Evolutionary conservation across 768 basidiomycete genomes (phyloP).

Genomic region (Termitomyces sp.): DNA sequence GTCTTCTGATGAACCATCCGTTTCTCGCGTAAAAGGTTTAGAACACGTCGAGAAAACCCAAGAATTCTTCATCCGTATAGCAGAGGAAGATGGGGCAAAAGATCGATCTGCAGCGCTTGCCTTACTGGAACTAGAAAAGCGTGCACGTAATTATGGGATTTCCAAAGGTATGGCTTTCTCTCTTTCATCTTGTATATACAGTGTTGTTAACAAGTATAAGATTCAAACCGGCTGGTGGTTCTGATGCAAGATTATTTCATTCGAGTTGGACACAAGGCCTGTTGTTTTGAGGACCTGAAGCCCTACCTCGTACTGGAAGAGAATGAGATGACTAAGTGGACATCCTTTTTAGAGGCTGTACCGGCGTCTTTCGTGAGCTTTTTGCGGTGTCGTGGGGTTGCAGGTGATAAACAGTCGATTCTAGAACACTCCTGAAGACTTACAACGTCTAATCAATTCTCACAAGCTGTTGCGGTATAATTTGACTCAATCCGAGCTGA

Average conservation of each 20-base stretch:
- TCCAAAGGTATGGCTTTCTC: conserved; percentile 34
- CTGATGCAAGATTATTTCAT: conserved; percentile 67
- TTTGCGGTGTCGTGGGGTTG: conserved; percentile 1
- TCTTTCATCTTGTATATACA: background rate
- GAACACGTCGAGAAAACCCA: conserved; percentile 38
- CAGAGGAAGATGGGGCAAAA: conserved; percentile 57
- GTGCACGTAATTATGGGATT: conserved; percentile 42
- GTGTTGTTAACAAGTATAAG: conserved; percentile 23
- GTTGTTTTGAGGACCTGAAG: conserved; percentile 82
- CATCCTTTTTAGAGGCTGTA: conserved; percentile 44
- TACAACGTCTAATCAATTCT: conserved; percentile 69
- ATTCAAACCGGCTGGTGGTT: conserved; percentile 34
- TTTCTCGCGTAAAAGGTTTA: conserved; percentile 30
- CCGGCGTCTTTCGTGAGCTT: conserved; percentile 43
- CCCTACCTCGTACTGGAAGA: conserved; percentile 54
- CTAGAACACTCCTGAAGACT: conserved; percentile 42
- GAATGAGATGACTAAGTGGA: conserved; percentile 46
- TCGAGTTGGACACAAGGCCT: conserved; percentile 72
- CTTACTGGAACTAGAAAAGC: conserved; percentile 70
- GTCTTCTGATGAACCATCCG: conserved; percentile 9
- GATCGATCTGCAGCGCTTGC: conserved; percentile 76
- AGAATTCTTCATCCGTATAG: conserved; percentile 51
- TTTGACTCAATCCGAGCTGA: conserved; percentile 44
- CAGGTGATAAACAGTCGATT: conserved; percentile 18
- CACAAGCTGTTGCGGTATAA: conserved; percentile 69